Percentiles rank a stretch among this genome's conserved stretches.
These are phyloP conservation scores for Corchorus olitorius DNA, from an alignment of 345 rosid species.

Conservation along the genomic window DNA sequence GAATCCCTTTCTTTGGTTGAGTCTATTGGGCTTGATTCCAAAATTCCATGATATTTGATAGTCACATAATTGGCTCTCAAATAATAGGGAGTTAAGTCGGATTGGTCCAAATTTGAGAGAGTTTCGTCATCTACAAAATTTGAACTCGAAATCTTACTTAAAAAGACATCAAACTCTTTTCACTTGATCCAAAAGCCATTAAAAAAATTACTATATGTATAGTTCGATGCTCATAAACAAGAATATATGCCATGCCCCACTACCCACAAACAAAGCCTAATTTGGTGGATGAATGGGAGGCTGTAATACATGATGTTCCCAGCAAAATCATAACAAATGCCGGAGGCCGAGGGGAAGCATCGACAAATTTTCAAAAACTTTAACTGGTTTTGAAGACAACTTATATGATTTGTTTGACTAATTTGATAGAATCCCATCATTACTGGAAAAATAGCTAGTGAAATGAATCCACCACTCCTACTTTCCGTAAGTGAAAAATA, in stretches of 20 bases:
- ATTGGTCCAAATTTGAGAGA: no score
- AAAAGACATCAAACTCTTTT: no score
- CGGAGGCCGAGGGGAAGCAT: neutral
- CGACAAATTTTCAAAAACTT: neutral
- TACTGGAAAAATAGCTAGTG: neutral
- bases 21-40: no score
- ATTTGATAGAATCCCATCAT: neutral
- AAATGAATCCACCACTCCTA: neutral
- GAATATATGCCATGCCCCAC: neutral
- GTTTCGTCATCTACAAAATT: no score
- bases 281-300: conserved; percentile 2
- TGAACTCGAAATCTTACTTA: no score
- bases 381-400: neutral
- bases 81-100: no score
- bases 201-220: no score
- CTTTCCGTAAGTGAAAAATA: neutral
- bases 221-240: neutral
- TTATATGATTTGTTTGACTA: conserved; percentile 3
- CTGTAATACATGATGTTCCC: neutral
- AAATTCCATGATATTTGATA: no score
- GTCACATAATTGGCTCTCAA: no score
- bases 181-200: no score
- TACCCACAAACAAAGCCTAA: conserved; percentile 1
- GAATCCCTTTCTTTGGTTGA: no score
- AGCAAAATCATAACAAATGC: neutral